Evolutionary conservation across 495 filamentous ascomycete species (phyloP).

Genomic region (Apodospora peruviana): DNA sequence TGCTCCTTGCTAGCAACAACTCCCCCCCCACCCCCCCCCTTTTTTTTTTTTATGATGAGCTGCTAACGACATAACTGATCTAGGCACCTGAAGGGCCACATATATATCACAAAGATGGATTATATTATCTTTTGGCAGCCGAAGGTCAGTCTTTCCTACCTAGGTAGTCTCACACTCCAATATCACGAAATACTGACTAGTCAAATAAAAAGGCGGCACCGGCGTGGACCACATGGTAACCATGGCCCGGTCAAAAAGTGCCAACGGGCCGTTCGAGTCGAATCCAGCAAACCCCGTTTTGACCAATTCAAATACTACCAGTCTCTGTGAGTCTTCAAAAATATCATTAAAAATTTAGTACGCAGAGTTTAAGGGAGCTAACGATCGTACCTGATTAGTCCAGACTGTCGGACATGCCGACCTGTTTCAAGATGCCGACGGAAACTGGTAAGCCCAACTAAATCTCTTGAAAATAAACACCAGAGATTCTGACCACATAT

Average conservation of each 20-base stretch:
- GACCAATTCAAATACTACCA: slow-evolving; percentile 46
- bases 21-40: not conserved
- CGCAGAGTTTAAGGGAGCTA: no score
- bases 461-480: no score
- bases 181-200: not conserved
- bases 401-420: slow-evolving; percentile 50
- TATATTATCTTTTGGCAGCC: slow-evolving; percentile 60
- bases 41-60: slow-evolving; percentile 28
- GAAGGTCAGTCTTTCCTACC: slow-evolving; percentile 39
- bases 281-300: slow-evolving; percentile 49
- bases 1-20: slow-evolving; percentile 1
- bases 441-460: slow-evolving; percentile 51
- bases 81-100: slow-evolving; percentile 59
- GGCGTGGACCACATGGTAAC: slow-evolving; percentile 48
- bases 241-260: slow-evolving; percentile 43
- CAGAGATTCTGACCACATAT: no score
- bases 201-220: slow-evolving; percentile 40
- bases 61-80: not conserved
- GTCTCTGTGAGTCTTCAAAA: slow-evolving; percentile 31
- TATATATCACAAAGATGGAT: slow-evolving; percentile 55
- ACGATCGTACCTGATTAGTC: no score
- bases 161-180: not conserved
- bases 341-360: no score
- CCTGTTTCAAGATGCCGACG: slow-evolving; percentile 43
- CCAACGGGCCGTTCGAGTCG: slow-evolving; percentile 52